Base-by-base conservation (phyloP, 1,139 yeast species). In the Blastobotrys arbuscula region DNA sequence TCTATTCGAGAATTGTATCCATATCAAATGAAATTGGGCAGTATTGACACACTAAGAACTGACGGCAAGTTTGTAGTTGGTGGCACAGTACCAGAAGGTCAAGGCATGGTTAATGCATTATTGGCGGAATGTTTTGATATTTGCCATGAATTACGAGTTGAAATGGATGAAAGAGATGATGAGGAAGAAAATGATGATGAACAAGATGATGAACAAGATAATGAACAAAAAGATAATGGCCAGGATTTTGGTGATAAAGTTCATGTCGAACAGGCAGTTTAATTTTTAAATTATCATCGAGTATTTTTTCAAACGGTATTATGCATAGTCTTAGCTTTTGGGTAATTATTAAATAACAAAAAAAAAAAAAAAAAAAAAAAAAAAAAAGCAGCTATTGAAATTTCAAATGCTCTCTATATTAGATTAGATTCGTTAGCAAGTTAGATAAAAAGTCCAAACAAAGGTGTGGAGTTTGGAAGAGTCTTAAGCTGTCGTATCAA, bases 81-180 rank as follows among this genome's bases (percentile, higher is more conserved):
- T 55, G 86, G 81, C 48, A 85, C 86, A 55, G 83, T 90, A 37
- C 98, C 98, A 7, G 97, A 92, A 66, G 98, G 98, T 13, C 98
- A 92, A 68, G 97, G 96, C 10, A 82, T 95, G 36, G 74, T 92
- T 54, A 89, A 83, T 65, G 96, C 96, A 1, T 70, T 92, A 54
- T 72, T 92, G 45, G 94, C 96, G 2, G 97, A 90, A 66, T 90
- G 97, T 66, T 92, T 88, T 64, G 98, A 92, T 66, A 84, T 90
- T 50, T 75, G 87, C 49, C 90, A 92, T 64, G 98, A 92, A 68
- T 73, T 92, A 61, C 84, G 88, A 62, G 84, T 87, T 31, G 97
- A 90, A 62, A 78, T 88, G 53, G 94, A 88, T 61, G 95, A 86
- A 55, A 78, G 49, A 39, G 79, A 53, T 30, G 13, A 37, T 6